These are phyloP conservation scores for Fusarium nygamai DNA, from an alignment of 2,329 filamentous ascomycete genomes.

Conservation along the genomic window DNA sequence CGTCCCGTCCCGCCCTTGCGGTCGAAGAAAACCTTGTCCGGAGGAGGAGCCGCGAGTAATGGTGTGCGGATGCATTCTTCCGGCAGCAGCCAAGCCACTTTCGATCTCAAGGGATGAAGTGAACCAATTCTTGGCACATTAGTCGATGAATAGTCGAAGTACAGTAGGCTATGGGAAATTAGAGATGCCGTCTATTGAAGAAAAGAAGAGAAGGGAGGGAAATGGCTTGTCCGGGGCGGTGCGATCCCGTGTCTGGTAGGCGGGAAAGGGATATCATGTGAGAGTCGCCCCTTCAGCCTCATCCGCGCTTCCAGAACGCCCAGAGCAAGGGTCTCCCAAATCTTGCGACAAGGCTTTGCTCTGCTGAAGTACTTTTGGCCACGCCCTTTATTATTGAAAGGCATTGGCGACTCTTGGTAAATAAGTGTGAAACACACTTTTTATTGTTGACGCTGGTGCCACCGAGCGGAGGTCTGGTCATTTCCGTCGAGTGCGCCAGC, in stretches of 20 bases:
- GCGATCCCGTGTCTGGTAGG: slow-evolving; percentile 30
- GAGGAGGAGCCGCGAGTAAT: neutral
- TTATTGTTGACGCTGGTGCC: slow-evolving; percentile 8
- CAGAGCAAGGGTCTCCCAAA: neutral
- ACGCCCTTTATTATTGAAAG: slow-evolving; percentile 4
- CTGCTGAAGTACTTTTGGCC: neutral
- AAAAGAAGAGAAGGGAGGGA: slow-evolving; percentile 7
- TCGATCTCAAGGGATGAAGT: slow-evolving; percentile 12
- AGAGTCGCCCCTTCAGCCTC: slow-evolving; percentile 18
- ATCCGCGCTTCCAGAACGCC: slow-evolving; percentile 27
- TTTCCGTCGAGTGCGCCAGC: slow-evolving; percentile 23
- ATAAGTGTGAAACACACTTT: slow-evolving; percentile 1
- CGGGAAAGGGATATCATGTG: slow-evolving; percentile 13
- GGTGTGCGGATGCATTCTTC: neutral
- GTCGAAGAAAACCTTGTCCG: neutral
- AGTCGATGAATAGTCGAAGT: neutral
- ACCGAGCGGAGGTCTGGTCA: slow-evolving; percentile 24
- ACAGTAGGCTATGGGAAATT: neutral
- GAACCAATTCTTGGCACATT: slow-evolving; percentile 24
- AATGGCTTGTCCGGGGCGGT: slow-evolving; percentile 25
- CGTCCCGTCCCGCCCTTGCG: slow-evolving; percentile 32
- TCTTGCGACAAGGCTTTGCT: neutral
- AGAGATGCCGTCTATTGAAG: neutral
- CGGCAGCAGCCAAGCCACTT: neutral
- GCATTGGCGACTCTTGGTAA: neutral